Conservation (phyloP, 257 asterid species). For the Haberlea rhodopensis region DNA sequence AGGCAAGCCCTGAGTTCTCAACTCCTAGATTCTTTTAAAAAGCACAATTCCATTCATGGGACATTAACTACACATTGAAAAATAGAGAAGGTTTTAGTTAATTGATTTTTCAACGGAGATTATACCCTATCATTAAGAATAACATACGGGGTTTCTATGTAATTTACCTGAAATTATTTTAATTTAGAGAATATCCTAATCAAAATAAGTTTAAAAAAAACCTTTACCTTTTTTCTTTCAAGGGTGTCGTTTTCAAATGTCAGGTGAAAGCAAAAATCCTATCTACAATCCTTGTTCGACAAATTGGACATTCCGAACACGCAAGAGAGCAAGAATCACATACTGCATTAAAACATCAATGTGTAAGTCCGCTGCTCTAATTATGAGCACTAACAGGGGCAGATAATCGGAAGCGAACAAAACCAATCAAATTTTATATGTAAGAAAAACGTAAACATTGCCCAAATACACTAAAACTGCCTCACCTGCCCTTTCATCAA, state of each 20-base stretch:
- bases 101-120: too few relatives aligned
- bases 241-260: constrained; percentile 27
- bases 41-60: too few relatives aligned
- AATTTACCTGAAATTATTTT: too few relatives aligned
- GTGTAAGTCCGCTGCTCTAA: constrained; percentile 22
- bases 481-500: not conserved
- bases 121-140: too few relatives aligned
- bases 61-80: too few relatives aligned
- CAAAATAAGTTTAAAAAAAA: too few relatives aligned
- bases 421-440: not conserved
- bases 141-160: too few relatives aligned
- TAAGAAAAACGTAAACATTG: not conserved
- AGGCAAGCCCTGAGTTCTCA: too few relatives aligned
- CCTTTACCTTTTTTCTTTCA: constrained; percentile 35
- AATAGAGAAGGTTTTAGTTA: too few relatives aligned
- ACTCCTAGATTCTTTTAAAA: too few relatives aligned
- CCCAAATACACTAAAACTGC: too few relatives aligned
- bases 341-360: constrained; percentile 50
- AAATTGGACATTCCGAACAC: constrained; percentile 85
- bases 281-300: constrained; percentile 70
- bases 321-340: constrained; percentile 96
- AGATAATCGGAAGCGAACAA: not conserved
- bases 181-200: too few relatives aligned
- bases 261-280: constrained; percentile 80
- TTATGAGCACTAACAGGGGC: not conserved